phyloP scores from a whole-genome alignment of 352 stramenopile genomes.

The Achlya hypogyna region DNA sequence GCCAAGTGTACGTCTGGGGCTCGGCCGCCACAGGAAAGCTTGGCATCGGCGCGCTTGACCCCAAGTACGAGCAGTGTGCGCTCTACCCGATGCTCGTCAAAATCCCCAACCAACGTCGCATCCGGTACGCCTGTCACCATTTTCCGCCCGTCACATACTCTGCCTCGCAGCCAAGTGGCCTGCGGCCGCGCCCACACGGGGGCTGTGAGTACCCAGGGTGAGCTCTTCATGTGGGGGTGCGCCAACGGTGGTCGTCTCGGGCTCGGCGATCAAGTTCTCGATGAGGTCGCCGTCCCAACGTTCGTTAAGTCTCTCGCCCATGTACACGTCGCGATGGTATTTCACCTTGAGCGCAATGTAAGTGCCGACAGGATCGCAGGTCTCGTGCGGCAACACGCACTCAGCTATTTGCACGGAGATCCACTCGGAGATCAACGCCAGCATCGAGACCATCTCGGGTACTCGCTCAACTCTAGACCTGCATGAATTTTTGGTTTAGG shows the following conservation, averaged over 20 bases:
- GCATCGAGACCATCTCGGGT: conserved; percentile 33
- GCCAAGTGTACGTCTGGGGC: conserved; percentile 85
- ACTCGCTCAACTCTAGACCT: conserved; percentile 15
- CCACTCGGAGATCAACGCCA: conserved; percentile 39
- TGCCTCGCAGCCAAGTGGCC: conserved; percentile 39
- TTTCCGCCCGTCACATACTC: neutral
- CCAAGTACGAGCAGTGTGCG: conserved; percentile 77
- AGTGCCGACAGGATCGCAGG: conserved; percentile 26
- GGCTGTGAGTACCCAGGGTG: conserved; percentile 48
- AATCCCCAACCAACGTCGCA: conserved; percentile 48
- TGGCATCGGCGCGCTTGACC: conserved; percentile 70
- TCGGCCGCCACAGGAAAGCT: conserved; percentile 74
- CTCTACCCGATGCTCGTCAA: conserved; percentile 55
- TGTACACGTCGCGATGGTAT: conserved; percentile 41
- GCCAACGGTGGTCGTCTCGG: conserved; percentile 88
- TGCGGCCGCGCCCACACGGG: conserved; percentile 82
- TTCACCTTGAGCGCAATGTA: neutral
- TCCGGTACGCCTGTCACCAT: conserved; percentile 29
- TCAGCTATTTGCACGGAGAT: conserved; percentile 77
- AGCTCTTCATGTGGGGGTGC: conserved; percentile 87
- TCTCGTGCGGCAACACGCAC: conserved; percentile 62
- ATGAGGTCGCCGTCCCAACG: conserved; percentile 59
- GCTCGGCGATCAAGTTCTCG: conserved; percentile 57
- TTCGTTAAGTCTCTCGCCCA: conserved; percentile 73
- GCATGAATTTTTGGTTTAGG: conserved; percentile 40